These are phyloP conservation scores for Eimeria necatrix DNA, from an alignment of 169 alveolate species.

Conservation along the genomic window DNA sequence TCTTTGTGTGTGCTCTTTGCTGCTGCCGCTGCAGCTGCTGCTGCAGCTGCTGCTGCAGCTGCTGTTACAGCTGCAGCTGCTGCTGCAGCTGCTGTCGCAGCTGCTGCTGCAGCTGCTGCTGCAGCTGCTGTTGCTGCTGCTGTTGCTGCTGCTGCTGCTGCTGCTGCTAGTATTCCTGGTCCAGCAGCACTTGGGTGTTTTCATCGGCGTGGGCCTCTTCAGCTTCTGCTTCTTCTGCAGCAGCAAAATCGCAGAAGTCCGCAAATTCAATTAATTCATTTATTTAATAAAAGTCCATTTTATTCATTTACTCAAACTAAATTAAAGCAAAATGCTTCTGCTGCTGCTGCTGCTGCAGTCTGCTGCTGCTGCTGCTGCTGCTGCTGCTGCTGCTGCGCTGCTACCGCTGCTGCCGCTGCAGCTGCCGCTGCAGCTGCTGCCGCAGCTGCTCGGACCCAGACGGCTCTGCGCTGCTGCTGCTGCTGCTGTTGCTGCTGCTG, in stretches of 20 bases:
- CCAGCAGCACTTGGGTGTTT: slow-evolving; percentile 23
- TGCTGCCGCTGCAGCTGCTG: no score
- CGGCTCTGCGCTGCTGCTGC: not conserved
- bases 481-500: not conserved
- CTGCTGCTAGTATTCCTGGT: not conserved
- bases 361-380: no score
- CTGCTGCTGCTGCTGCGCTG: no score
- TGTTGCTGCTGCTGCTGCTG: not conserved
- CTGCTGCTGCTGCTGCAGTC: no score
- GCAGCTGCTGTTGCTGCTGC: not conserved
- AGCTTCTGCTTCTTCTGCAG: slow-evolving; percentile 25
- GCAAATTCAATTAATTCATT: no score
- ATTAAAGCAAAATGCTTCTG: no score
- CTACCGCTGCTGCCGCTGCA: no score
- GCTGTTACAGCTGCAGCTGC: not conserved
- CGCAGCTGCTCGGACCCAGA: not conserved
- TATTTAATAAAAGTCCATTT: no score
- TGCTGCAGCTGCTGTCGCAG: not conserved
- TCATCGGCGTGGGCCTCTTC: not conserved
- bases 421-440: not conserved
- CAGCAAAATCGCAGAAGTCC: not conserved
- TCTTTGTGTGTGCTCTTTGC: no score
- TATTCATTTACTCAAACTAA: no score
- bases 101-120: not conserved
- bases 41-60: not conserved